Percentiles rank a stretch among this genome's conserved stretches.
Conservation (phyloP, 257 asterid species). For the Solanum medicagineum region DNA sequence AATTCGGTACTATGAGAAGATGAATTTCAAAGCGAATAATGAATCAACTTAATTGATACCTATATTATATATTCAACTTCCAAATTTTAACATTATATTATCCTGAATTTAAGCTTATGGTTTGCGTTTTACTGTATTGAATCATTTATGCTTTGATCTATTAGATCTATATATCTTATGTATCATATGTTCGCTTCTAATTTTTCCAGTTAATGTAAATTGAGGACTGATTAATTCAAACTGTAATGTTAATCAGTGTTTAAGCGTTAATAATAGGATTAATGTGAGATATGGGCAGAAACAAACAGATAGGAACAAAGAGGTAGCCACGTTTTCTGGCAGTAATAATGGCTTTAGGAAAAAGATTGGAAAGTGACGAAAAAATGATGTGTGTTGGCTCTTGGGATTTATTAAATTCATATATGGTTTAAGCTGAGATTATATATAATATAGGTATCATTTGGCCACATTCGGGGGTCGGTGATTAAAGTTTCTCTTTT, state of each 20-base stretch:
- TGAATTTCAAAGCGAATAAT: slow-evolving; percentile 48
- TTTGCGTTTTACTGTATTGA: not conserved
- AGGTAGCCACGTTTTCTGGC: not conserved
- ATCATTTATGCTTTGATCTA: not conserved
- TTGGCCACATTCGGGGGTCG: not conserved
- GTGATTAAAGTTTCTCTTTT: not conserved
- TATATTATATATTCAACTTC: not conserved
- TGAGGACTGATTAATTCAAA: not conserved
- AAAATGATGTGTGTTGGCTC: not conserved
- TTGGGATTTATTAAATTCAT: not conserved
- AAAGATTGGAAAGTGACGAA: not conserved
- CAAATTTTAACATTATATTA: not conserved
- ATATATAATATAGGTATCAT: not conserved
- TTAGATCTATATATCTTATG: not conserved
- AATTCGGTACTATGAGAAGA: slow-evolving; percentile 76
- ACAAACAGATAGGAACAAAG: not conserved
- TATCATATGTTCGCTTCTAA: not conserved
- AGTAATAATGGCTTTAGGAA: not conserved
- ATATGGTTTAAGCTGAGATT: not conserved
- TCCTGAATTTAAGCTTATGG: not conserved
- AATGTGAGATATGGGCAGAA: not conserved
- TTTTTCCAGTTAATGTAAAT: not conserved
- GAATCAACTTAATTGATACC: slow-evolving; percentile 11
- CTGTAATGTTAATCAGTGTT: not conserved
- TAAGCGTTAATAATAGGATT: not conserved